phyloP scores from a whole-genome alignment of 331 rosid species.

The Quercus phellos region DNA sequence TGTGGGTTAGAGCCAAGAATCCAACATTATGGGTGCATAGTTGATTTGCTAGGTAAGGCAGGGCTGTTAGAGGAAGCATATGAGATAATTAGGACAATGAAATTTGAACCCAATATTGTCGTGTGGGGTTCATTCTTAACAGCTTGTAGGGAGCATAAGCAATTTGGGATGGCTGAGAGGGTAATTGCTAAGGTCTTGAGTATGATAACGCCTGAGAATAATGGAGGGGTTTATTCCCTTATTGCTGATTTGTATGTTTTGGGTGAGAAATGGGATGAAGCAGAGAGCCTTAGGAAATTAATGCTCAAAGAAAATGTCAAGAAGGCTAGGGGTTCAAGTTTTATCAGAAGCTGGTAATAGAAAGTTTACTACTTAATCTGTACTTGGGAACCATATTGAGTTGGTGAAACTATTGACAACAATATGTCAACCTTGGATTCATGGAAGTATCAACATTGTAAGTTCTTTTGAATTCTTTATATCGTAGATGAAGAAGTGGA shows the following conservation, averaged over 20 bases:
- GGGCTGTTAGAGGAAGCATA: constrained; percentile 62
- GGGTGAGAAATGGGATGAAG: constrained; percentile 54
- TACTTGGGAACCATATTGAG: not conserved
- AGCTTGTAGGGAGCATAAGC: constrained; percentile 57
- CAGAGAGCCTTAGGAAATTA: constrained; percentile 43
- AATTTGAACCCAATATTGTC: constrained; percentile 41
- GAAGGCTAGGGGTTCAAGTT: constrained; percentile 40
- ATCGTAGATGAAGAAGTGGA: not conserved
- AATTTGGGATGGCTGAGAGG: constrained; percentile 54
- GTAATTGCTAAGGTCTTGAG: constrained; percentile 41
- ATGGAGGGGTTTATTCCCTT: constrained; percentile 49
- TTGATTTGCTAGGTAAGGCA: constrained; percentile 52
- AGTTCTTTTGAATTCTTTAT: not conserved
- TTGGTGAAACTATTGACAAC: not conserved
- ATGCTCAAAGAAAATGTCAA: constrained; percentile 33
- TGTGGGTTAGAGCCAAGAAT: constrained; percentile 38
- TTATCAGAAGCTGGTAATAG: constrained; percentile 22
- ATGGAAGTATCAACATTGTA: not conserved
- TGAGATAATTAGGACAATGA: constrained; percentile 43
- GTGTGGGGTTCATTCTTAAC: constrained; percentile 51
- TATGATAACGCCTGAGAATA: constrained; percentile 38
- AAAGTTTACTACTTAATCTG: not conserved
- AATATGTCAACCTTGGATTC: too few relatives aligned
- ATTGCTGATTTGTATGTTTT: constrained; percentile 53
- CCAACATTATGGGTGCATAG: constrained; percentile 63